Conservation (phyloP, 345 rosid genomes). For the Nasturtium officinale region DNA sequence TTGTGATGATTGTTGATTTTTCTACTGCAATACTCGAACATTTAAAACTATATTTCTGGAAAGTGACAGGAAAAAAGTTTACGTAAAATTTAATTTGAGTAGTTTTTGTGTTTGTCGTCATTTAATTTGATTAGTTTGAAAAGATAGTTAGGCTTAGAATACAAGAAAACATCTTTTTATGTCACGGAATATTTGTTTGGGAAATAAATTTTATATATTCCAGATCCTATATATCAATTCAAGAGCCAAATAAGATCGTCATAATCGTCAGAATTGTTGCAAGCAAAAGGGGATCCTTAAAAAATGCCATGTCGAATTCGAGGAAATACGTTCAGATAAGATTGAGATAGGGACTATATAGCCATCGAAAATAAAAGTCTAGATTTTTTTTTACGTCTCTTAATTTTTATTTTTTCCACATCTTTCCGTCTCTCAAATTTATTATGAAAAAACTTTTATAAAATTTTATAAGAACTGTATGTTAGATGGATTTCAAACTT, state of each 20-base stretch:
- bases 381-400: neutral
- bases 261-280: neutral
- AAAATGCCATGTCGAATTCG: constrained; percentile 1
- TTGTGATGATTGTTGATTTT: neutral
- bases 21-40: neutral
- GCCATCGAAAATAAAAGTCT: neutral
- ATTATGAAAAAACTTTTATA: neutral
- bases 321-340: constrained; percentile 10
- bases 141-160: neutral
- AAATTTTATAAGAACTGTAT: neutral
- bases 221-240: neutral
- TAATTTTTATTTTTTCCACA: neutral
- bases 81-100: neutral
- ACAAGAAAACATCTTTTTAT: neutral
- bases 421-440: neutral
- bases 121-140: neutral
- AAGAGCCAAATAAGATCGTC: neutral
- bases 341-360: neutral
- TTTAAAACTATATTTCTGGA: neutral
- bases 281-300: neutral
- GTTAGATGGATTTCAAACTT: neutral
- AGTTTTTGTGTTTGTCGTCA: too few species aligned
- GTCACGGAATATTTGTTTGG: neutral
- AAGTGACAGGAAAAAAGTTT: neutral
- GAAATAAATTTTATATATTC: neutral